Evolutionary conservation across 495 filamentous ascomycete species (phyloP), one percentile per base, ranked within the genome.

Genomic region (Tuber indicum): DNA sequence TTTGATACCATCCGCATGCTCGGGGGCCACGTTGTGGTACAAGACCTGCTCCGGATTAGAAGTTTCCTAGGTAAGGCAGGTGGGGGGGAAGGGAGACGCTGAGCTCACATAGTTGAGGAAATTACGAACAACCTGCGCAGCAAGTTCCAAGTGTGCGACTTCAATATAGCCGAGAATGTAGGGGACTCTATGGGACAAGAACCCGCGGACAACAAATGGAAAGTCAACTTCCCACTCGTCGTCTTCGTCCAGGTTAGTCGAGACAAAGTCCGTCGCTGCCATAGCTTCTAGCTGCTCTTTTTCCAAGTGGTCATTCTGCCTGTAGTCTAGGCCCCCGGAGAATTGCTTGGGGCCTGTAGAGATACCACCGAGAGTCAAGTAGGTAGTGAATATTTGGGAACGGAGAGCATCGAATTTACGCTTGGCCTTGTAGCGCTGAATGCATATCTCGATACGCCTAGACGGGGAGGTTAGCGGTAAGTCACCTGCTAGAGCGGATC

Each of bases 351-450:
- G 88, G 0, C 87, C 88, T 23, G 88, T 79, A 44, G 91, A 90
- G 49, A 98, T 88, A 14, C 96, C 96, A n/a, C 96, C 96, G 46
- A 93, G 92, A 41, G 88, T 84, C 41, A 98, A 87, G 79, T 94
- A 98, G 75, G 91, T 91, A 75, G 88, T 86, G 86, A 99, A 96
- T 41, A 96, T 82, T 44, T 87, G 85, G 39, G 87, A 85, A 73
- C 89, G 88, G 4, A 87, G 84, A 17, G 85, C 82, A 74, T 93
- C 89, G 74, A 97, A 87, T 75, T 92, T 93, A 41, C 94, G 92
- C 58, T 89, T 91, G 66, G 87, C 86, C 76, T 90, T 87, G 86
- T 90, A 99, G 14, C 93, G 91, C 76, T 93, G 91, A 46, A 98
- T 91, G 58, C 92, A 96, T 76, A 89, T 90, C 83, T 98, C 91